Base-by-base conservation (phyloP, 208 protist species). In the Trypanosoma mega region DNA sequence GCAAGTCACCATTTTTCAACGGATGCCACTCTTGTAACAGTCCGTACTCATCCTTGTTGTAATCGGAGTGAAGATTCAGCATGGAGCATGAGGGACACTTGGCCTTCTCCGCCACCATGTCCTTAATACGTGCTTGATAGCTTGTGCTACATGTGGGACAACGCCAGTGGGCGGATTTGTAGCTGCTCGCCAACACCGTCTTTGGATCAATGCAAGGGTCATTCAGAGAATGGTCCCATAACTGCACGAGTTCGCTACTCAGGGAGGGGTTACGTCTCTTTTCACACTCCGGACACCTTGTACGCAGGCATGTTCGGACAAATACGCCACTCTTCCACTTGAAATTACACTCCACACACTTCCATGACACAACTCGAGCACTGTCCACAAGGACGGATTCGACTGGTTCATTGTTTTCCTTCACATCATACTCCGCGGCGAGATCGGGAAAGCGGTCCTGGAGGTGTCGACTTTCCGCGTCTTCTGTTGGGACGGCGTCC, bases 21-120 rank as follows among this genome's bases (percentile, higher is more conserved):
- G 87, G 83, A 52, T 93, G 87, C 80, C 80, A 91, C 64, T 93
- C 87, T 53, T 85, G 82, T 53, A 74, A 63, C 52, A 89, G 49
- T 20, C 58, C 63, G 51, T 60, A 68, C 26, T 77, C 73, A 45
- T 76, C 66, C 12, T 76, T 58, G 11, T 47, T 62, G 23, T 75
- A 65, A 16, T 57, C 73, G n/a, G 64, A 70, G 23, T 79, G 58
- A 16, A 74, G 52, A 27, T 56, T 63, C 20, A 68, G 18, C 34
- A 86, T 34, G 9, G 70, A 64, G 52, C 87, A 93, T 2, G 74
- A 76, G 2, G 82, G 76, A 60, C 87, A 94, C 3, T 52, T 71
- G 9, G 66, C 68, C 64, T 78, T 87, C 24, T 80, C 81, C 18
- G 48, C 8, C 20, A 78, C 83, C 33, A 78, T 74, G 39, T 91